Evolutionary conservation across 108 stramenopile species (phyloP), one percentile per base, ranked within the genome.

Genomic region (Cyclotella distinguenda): DNA sequence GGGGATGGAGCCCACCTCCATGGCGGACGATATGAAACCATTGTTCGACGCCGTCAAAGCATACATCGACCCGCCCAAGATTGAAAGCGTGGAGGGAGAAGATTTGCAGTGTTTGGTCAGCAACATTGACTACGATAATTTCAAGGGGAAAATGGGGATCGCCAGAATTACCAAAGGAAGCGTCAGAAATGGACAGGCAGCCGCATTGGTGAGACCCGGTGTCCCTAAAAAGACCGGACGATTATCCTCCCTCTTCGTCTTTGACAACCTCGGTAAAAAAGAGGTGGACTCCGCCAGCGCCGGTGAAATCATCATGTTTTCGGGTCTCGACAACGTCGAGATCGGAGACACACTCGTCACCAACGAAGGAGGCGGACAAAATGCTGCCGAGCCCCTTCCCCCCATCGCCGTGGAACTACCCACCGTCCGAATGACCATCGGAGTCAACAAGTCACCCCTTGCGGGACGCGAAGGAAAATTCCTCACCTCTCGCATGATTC

Each of bases 71-170:
- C 65, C 91, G 19, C 96, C 96, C 10, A 67, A 47, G 6, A 79
- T 94, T 12, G 78, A 86, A 23, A 75, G 46, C 13, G 63, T 64
- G 22, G 87, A 93, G 44, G 60, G 80, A 2, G 77, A 84, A 25
- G 79, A 70, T n/a, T 76, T 95, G 23, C 95, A 98, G 74, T 78
- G 86, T 31, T 66, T 98, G 16, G 82, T 97, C 4, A 92, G 90
- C 49, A 98, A 98, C 82, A 97, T 98, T 67, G 97, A 95, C 72
- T 97, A 92, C 60, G 98, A 98, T 76, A 64, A 86, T 58, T 98
- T 98, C 89, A 98, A 98, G 86, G 98, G 98, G 36, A 98, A 98
- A 71, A 88, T 98, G 81, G 98, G 96, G 43, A 96, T 98, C 55
- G 98, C 96, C 0, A 82, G 96, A 28, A 89, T 98, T 51, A 82